phyloP scores from a whole-genome alignment of 179 eudicot species.

The Corrigiola litoralis region DNA sequence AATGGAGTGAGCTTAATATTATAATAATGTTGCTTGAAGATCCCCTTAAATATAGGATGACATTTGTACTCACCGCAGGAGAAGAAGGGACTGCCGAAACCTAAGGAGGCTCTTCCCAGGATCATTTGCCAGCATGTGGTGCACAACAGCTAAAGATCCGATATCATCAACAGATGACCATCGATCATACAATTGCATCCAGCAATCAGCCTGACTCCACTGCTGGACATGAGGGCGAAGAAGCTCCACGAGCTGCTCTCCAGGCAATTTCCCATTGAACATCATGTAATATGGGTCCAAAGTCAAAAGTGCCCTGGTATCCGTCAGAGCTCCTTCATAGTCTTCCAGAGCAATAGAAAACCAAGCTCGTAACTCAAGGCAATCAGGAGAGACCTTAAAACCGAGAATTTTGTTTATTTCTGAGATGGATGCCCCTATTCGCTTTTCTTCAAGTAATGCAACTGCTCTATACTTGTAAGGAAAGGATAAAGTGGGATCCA shows the following conservation, averaged over 20 bases:
- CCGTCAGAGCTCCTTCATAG: slow-evolving; percentile 71
- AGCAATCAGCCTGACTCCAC: slow-evolving; percentile 79
- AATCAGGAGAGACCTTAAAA: slow-evolving; percentile 73
- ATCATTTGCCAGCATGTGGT: slow-evolving; percentile 77
- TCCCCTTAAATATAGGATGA: neutral
- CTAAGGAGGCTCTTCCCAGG: slow-evolving; percentile 67
- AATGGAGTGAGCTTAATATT: neutral
- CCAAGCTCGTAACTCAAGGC: slow-evolving; percentile 91
- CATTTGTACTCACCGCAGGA: slow-evolving; percentile 43
- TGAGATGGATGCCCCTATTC: slow-evolving; percentile 41
- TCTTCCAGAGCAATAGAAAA: slow-evolving; percentile 53
- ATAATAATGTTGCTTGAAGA: neutral
- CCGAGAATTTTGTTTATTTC: slow-evolving; percentile 64
- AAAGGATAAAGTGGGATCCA: slow-evolving; percentile 72
- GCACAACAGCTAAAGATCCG: slow-evolving; percentile 83
- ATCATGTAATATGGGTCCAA: slow-evolving; percentile 67
- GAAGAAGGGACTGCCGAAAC: slow-evolving; percentile 81
- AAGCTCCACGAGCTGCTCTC: slow-evolving; percentile 56
- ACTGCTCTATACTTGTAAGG: slow-evolving; percentile 79
- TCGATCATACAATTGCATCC: slow-evolving; percentile 80
- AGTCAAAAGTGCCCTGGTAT: slow-evolving; percentile 59
- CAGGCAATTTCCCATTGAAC: slow-evolving; percentile 69
- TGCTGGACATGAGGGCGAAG: slow-evolving; percentile 55
- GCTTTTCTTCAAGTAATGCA: slow-evolving; percentile 47
- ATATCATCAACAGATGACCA: slow-evolving; percentile 90